These are phyloP conservation scores for Boletus patriciae DNA, from an alignment of 768 basidiomycete genomes.

Conservation along the genomic window DNA sequence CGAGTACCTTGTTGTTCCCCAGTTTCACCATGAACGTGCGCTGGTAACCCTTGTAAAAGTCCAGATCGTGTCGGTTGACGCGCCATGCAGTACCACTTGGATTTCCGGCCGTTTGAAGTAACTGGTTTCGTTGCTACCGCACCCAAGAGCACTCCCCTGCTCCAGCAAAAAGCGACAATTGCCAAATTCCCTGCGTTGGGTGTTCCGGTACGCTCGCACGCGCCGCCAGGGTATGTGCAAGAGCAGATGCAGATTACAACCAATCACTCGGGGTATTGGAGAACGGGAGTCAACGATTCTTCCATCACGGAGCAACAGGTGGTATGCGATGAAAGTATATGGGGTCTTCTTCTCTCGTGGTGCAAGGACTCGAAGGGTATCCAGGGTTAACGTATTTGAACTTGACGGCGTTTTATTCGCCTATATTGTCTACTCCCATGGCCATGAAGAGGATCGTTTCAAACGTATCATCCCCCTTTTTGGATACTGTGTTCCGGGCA, in stretches of 20 bases:
- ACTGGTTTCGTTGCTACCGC: constrained; percentile 40
- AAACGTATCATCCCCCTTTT: constrained; percentile 68
- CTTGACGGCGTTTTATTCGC: constrained; percentile 4
- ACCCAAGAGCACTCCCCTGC: constrained; percentile 31
- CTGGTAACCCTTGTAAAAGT: background rate
- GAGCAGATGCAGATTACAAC: constrained; percentile 49
- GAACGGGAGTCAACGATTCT: constrained; percentile 57
- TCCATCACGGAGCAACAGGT: constrained; percentile 20
- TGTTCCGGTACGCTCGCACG: constrained; percentile 46
- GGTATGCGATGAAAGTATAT: background rate
- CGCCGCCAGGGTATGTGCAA: constrained; percentile 53
- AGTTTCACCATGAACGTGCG: constrained; percentile 50
- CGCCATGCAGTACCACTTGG: constrained; percentile 41
- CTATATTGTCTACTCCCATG: constrained; percentile 17
- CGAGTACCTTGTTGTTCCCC: constrained; percentile 43
- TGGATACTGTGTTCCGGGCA: constrained; percentile 24
- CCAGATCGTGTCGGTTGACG: constrained; percentile 15
- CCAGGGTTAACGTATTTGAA: background rate
- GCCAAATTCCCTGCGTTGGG: constrained; percentile 41
- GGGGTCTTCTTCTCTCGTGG: background rate
- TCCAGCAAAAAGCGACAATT: constrained; percentile 43
- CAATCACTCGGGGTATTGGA: constrained; percentile 51
- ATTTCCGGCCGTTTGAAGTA: constrained; percentile 43
- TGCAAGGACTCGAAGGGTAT: background rate
- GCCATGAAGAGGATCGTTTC: constrained; percentile 59